Base-by-base conservation (phyloP, 2,329 filamentous ascomycete genomes). In the Penicillium sp. region DNA sequence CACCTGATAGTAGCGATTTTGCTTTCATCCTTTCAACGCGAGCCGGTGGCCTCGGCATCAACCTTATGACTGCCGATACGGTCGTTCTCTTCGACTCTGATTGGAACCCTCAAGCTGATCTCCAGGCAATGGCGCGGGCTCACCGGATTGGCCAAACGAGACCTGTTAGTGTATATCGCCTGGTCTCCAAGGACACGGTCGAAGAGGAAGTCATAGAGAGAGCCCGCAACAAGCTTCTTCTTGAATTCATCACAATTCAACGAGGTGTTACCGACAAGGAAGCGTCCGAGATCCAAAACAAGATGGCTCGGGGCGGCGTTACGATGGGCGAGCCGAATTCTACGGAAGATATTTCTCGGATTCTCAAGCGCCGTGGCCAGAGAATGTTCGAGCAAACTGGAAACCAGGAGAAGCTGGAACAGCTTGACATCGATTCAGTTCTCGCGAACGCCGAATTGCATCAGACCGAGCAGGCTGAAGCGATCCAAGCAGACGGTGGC, bases 361-460 rank as follows among this genome's bases (percentile, higher is more conserved):
- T 99, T 62, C 86, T 99, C 73, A 98, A 98, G 81, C 93, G 94
- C 79, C 91, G 95, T 69, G 96, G 95, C n/a, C 95, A 97, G 75
- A 97, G 95, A 78, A 96, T 99, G 90, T 99, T 99, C 69, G 94
- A 98, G 78, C 94, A 97, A 76, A 95, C 91, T 11, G 92, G 92
- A 62, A 99, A 99, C 74, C 95, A 99, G 78, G 91, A 94, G 79
- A 95, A 96, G 75, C 85, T 99, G 5, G 95, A 99, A 78, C 93
- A 97, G 78, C 88, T 99, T 26, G 95, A 99, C 75, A 98, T 99
- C 69, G 96, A 99, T 74, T 92, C 93, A 8, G 95, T 99, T 45
- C 87, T 99, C 17, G 95, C 95, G 71, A 97, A 97, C 75, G 95
- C 96, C 30, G 95, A 99, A 79, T 89, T 98, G 70, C 96, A 97